Evolutionary conservation across 208 protist genomes (phyloP), one percentile per base, ranked within the genome.

Genomic region (Trypanosoma theileri): DNA sequence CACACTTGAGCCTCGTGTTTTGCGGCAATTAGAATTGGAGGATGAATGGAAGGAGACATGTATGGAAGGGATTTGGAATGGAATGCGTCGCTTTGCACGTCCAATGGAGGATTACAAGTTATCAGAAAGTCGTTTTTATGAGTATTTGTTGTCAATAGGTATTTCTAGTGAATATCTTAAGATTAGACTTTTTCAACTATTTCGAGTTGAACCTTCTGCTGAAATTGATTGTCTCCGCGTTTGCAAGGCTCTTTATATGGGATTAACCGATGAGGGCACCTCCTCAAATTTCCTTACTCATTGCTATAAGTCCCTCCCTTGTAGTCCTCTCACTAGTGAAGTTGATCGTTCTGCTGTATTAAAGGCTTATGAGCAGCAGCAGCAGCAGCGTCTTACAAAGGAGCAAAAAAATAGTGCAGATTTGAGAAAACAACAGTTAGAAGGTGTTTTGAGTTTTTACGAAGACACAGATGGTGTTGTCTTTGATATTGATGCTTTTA

Each of bases 231-330:
- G 79, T 64, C 46, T 71, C 75, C 67, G 66, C 28, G 53, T 80
- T 40, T 77, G 69, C 59, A 88, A 88, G 58, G 73, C 70, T 41
- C 54, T 88, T 64, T 62, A 80, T 35, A 69, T 83, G 64, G 75
- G 75, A 14, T 62, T 88, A 26, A 55, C 46, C 8, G 66, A 81
- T 56, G 56, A 59, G 4, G 46, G 22, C 6, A 69, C 70, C 3
- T 59, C 68, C 0, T 28, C 46, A 3, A 35, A 57, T 10, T 64
- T 88, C 64, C 9, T 81, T 42, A 50, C 51, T 10, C 82, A 88
- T 58, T 88, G 82, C 59, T 88, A 80, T 59, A 50, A 21, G 21
- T 60, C 57, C 12, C 48, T 84, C 41, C 74, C 81, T 46, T 62
- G 73, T 14, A 51, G 41, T 59, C 19, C 35, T 51, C 13, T 17